A percentile compares a stretch with the other conserved stretches of the same genome.
Conservation (phyloP, 192 early-diverging fungal species). For the Rhizophagus prolifer region DNA sequence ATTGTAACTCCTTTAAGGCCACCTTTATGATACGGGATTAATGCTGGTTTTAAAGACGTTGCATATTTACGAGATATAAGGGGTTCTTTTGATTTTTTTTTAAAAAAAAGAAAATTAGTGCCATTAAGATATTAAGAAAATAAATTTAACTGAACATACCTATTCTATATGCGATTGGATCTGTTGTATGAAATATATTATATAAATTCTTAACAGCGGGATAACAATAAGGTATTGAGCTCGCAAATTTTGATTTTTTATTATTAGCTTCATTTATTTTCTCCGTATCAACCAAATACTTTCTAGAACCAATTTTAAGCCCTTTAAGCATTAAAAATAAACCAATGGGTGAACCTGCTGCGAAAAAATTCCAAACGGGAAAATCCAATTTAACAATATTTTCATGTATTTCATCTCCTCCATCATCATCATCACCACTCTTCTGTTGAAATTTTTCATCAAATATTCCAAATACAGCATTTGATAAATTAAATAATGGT, state of each 20-base stretch:
- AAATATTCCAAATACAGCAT: conserved; percentile 30
- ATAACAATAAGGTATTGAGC: conserved; percentile 43
- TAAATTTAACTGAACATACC: not conserved
- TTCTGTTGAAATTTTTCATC: conserved; percentile 30
- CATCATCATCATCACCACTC: not conserved
- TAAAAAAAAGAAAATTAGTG: not conserved
- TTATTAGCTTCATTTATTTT: not conserved
- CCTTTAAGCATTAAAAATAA: conserved; percentile 77
- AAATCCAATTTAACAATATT: conserved; percentile 56
- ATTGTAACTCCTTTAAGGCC: conserved; percentile 69
- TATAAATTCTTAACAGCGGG: conserved; percentile 73
- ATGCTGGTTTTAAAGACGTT: conserved; percentile 60
- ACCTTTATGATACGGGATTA: conserved; percentile 79
- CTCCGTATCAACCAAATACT: not conserved
- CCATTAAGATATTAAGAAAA: not conserved
- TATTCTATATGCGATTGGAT: conserved; percentile 65
- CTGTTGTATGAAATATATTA: conserved; percentile 74
- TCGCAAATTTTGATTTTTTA: not conserved
- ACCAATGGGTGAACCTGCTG: conserved; percentile 81
- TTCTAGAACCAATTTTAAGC: conserved; percentile 57
- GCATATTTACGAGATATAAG: conserved; percentile 59
- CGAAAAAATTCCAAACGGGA: conserved; percentile 73
- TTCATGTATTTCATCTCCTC: not conserved
- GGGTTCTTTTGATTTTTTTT: conserved; percentile 47
- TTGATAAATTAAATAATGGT: conserved; percentile 28